These are phyloP conservation scores for Xylaria curta DNA, from an alignment of 495 filamentous ascomycete species.

Conservation along the genomic window DNA sequence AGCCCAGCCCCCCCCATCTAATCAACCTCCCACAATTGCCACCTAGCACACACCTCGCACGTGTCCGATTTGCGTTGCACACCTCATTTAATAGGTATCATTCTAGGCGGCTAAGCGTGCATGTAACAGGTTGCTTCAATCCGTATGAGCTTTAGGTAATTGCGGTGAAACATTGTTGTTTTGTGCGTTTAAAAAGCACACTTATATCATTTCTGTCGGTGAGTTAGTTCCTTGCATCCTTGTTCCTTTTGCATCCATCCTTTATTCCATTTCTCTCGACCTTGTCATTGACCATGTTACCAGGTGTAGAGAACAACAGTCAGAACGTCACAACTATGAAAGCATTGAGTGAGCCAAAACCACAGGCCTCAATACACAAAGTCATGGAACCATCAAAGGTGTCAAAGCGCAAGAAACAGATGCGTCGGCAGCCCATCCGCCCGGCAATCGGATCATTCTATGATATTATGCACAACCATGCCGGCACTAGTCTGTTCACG, in stretches of 20 bases:
- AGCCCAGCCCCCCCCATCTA: constrained; percentile 30
- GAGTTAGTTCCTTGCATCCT: not conserved
- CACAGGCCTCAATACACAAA: no score
- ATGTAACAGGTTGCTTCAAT: no score
- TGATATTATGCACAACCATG: constrained; percentile 53
- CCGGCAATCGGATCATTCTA: constrained; percentile 53
- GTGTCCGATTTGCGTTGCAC: constrained; percentile 2
- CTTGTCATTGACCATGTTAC: not conserved
- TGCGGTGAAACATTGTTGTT: not conserved
- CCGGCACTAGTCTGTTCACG: constrained; percentile 46
- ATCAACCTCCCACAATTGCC: constrained; percentile 12
- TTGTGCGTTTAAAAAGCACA: not conserved
- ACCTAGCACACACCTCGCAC: not conserved
- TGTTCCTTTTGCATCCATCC: not conserved
- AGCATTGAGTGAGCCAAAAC: constrained; percentile 6
- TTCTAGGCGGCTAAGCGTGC: not conserved
- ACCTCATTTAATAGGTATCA: not conserved
- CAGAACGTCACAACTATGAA: constrained; percentile 1
- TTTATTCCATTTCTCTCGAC: not conserved
- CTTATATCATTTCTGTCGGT: not conserved
- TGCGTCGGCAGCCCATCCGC: constrained; percentile 31
- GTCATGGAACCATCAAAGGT: constrained; percentile 13
- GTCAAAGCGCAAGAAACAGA: constrained; percentile 27
- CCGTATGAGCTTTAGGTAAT: not conserved
- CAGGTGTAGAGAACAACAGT: not conserved